These are phyloP conservation scores for Leavenworthia alabamica DNA, from an alignment of 345 rosid genomes.

Conservation along the genomic window DNA sequence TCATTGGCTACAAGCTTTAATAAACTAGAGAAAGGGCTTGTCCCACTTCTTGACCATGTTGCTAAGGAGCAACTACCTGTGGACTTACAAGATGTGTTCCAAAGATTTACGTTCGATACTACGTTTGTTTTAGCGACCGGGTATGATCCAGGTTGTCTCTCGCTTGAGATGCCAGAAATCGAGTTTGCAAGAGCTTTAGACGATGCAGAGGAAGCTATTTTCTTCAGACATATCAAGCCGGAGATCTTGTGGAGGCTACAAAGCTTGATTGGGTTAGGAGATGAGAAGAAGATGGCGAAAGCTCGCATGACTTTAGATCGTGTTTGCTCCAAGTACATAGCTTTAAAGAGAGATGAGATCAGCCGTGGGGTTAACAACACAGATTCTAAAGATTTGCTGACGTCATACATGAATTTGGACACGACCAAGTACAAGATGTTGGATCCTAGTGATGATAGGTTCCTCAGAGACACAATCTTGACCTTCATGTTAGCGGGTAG, in stretches of 20 bases:
- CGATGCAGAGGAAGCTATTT: conserved; percentile 32
- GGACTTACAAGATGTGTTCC: conserved; percentile 38
- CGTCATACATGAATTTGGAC: conserved; percentile 32
- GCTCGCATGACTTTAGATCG: conserved; percentile 16
- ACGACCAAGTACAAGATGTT: conserved; percentile 14
- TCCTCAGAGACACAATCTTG: conserved; percentile 46
- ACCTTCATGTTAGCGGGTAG: conserved; percentile 54
- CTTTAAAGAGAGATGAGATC: conserved; percentile 31
- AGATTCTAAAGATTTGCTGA: conserved; percentile 32
- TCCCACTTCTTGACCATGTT: conserved; percentile 41
- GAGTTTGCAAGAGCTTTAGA: conserved; percentile 34
- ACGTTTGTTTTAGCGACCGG: conserved; percentile 40
- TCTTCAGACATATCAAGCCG: conserved; percentile 25
- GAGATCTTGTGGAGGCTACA: conserved; percentile 36
- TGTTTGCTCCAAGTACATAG: conserved; percentile 22
- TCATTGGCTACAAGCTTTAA: conserved; percentile 24
- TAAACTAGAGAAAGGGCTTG: conserved; percentile 39
- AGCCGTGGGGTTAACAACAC: neutral
- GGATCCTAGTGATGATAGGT: conserved; percentile 31
- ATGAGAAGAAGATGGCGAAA: conserved; percentile 36
- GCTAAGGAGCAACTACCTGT: conserved; percentile 17
- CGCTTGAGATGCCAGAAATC: conserved; percentile 30
- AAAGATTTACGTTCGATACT: conserved; percentile 43
- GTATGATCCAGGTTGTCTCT: conserved; percentile 43
- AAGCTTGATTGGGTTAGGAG: conserved; percentile 31